Evolutionary conservation across 2,329 filamentous ascomycete species (phyloP), one percentile per base, ranked within the genome.

Genomic region (Corynespora cassiicola): DNA sequence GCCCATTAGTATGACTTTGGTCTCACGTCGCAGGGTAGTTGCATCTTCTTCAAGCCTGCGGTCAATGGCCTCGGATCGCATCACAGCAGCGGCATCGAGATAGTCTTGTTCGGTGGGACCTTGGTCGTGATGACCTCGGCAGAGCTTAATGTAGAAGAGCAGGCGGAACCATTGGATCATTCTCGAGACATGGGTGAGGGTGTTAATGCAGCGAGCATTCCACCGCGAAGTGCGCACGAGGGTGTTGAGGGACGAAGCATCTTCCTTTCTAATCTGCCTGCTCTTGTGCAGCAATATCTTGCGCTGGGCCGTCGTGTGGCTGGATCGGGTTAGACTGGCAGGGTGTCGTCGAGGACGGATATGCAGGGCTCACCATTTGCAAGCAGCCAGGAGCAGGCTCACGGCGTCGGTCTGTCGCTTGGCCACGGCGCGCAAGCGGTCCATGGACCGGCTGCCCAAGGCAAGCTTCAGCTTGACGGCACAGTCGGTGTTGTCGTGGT

Each of bases 251-350:
- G 56, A 50, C 21, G 61, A 51, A 25, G 52, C 50, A 36, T 66
- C 61, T 37, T 63, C 59, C 29, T 61, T 58, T 17, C 59, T 57
- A 23, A 66, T 66, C 27, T 66, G 60, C 28, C 61, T 58, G 31
- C 59, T 63, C 38, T 67, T 67, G 47, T 67, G 52, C 14, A 67
- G 48, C 8, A 67, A 37, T 9, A 67, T 67, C 42, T 67, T 67
- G 35, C 64, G 56, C 31, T 67, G 64, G 21, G 64, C 64, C 47
- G 55, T 50, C 21, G 57, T 58, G 42, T 65, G 61, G 35, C 61
- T 65, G 36, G n/a, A 11, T 25, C 18, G n/a, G 22, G 49, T 65
- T 48, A 65, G 58, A 36, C 12, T 33, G 22, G 29, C 12, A n/a
- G 15, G 16, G 5, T 28, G 18, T 12, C 6, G 3, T 19, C 2